Base-by-base conservation (phyloP, 23 red algal genomes). In the Agarophyton chilense region DNA sequence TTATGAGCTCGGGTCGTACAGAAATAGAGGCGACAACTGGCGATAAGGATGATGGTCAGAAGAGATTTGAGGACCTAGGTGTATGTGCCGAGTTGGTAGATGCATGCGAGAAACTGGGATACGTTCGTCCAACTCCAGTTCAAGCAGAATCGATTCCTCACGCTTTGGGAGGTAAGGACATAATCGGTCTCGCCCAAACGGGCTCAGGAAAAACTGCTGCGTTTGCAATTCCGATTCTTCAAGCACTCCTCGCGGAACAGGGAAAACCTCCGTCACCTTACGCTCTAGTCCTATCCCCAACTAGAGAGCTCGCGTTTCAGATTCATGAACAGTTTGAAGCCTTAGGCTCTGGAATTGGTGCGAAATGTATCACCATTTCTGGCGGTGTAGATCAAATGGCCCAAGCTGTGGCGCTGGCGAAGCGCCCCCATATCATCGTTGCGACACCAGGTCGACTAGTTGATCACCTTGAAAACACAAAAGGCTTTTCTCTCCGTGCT, bases 191-290 rank as follows among this genome's bases (percentile, higher is more conserved):
- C 21, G 97, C 97, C 1, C 90, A 99, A 73, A 99, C 97, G 0
- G 97, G 97, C 45, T 96, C 93, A 10, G 97, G 97, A 16, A 99
- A 99, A 82, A 99, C 97, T 0, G 97, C 93, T 10, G 97, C 97
- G 17, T 99, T 99, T 70, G 89, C 92, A 18, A 83, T 99, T 64
- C 97, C 97, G n/a, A 93, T 99, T 50, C 90, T 99, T 43, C 93
- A 99, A 62, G 82, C 81, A 6, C 68, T 99, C 39, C 89, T 99
- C 41, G 84, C 77, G 1, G 91, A 81, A 43, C 41, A 82, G 42
- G 93, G 85, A 34, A 90, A 78, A 18, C 80, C 77, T 1, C 71
- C 71, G 14, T 66, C 83, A 31, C 95, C 95, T 1, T 99, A 81
- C 45, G 97, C 97, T 28, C 31, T 99, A 19, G 97, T 99, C 18